phyloP scores from a whole-genome alignment of 768 basidiomycete species.

The Mycena venus region DNA sequence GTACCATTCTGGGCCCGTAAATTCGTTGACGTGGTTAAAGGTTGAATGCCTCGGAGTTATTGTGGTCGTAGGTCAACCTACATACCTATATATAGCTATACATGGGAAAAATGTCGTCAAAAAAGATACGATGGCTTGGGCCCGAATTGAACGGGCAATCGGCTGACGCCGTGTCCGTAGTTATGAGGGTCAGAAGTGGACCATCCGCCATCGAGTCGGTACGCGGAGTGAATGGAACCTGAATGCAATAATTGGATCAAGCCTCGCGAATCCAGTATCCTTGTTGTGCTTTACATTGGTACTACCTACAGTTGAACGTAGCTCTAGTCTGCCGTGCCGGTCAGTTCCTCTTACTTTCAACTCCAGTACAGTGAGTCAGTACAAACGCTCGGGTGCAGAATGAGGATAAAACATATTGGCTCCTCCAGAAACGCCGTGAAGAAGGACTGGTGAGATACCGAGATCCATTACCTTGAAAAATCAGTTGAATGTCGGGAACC shows the following conservation, averaged over 20 bases:
- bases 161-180: too few species aligned
- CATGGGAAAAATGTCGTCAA: too few species aligned
- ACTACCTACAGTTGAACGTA: not conserved
- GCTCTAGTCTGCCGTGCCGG: not conserved
- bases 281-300: not conserved
- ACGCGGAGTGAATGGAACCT: not conserved
- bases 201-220: too few species aligned
- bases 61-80: too few species aligned
- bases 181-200: too few species aligned
- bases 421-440: not conserved
- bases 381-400: not conserved
- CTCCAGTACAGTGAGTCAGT: not conserved
- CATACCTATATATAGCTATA: too few species aligned
- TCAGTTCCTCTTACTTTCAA: not conserved
- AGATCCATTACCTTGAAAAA: not conserved
- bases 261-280: not conserved
- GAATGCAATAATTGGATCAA: not conserved
- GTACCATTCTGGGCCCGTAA: too few species aligned
- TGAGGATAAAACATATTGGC: too few species aligned
- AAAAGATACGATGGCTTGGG: too few species aligned
- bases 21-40: too few species aligned
- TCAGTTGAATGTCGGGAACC: not conserved
- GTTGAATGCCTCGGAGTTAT: too few species aligned
- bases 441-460: not conserved
- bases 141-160: too few species aligned